Conservation (phyloP, 208 protist species). For the Angomonas deanei region DNA sequence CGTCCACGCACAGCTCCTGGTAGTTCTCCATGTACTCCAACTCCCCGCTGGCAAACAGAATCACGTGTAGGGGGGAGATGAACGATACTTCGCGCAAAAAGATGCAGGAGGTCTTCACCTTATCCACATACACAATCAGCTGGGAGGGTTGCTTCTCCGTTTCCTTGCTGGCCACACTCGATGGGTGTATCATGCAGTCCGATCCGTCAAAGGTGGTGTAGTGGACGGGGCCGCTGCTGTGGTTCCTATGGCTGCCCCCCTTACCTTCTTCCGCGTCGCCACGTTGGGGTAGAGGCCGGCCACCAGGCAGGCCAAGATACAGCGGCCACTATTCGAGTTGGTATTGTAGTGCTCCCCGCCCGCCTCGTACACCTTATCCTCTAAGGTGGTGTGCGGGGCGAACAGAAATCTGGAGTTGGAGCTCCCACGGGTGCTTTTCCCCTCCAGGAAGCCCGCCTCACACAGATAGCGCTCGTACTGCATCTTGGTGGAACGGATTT, state of each 20-base stretch:
- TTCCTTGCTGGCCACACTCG: conserved; percentile 79
- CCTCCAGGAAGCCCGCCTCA: conserved; percentile 85
- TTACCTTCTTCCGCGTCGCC: conserved; percentile 39
- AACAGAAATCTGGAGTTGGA: conserved; percentile 47
- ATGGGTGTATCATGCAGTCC: conserved; percentile 86
- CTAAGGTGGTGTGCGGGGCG: conserved; percentile 56
- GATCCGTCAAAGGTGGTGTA: conserved; percentile 76
- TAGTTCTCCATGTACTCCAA: conserved; percentile 79
- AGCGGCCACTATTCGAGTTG: conserved; percentile 77
- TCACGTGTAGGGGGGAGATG: conserved; percentile 87
- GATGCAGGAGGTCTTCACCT: conserved; percentile 89
- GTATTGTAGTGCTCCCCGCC: conserved; percentile 77
- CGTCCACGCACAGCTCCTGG: conserved; percentile 79
- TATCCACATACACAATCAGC: conserved; percentile 93
- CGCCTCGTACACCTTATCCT: conserved; percentile 75
- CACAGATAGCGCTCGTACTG: conserved; percentile 91
- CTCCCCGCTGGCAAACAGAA: conserved; percentile 88
- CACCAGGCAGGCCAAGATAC: conserved; percentile 87
- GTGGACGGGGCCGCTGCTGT: conserved; percentile 10
- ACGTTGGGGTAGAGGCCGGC: conserved; percentile 96
- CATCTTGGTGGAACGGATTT: conserved; percentile 88
- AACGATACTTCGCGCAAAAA: conserved; percentile 90
- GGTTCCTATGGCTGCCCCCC: conserved; percentile 16
- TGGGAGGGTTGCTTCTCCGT: conserved; percentile 47
- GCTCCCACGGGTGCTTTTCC: conserved; percentile 5